These are phyloP conservation scores for Zoysia matrella DNA, from an alignment of 202 grass and related monocot species.

Conservation along the genomic window DNA sequence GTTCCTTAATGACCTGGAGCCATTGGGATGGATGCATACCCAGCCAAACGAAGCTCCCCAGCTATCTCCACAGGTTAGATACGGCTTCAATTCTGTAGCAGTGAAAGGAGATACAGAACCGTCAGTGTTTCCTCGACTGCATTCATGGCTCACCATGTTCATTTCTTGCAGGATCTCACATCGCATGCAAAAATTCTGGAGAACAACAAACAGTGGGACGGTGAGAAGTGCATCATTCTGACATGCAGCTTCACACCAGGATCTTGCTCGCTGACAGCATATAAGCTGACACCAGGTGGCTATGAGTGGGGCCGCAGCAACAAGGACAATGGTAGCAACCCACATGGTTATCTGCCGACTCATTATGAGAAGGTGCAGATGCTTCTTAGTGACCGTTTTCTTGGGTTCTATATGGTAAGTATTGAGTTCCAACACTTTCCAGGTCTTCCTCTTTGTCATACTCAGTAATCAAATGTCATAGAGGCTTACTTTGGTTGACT, in stretches of 20 bases:
- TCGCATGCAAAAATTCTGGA: constrained; percentile 81
- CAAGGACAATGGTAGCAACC: constrained; percentile 98
- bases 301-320: constrained; percentile 96
- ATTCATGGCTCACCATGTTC: constrained; percentile 20
- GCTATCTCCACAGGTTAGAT: constrained; percentile 86
- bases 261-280: constrained; percentile 94
- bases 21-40: constrained; percentile 97
- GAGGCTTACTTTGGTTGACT: not conserved
- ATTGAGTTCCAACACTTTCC: not conserved
- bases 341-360: constrained; percentile 92
- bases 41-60: constrained; percentile 98
- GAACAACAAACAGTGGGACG: constrained; percentile 98
- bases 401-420: constrained; percentile 98
- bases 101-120: not conserved
- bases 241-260: constrained; percentile 98
- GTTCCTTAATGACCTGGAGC: constrained; percentile 92
- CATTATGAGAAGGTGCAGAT: constrained; percentile 99
- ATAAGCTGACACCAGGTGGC: constrained; percentile 90
- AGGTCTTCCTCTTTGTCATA: not conserved
- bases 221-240: constrained; percentile 96
- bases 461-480: not conserved
- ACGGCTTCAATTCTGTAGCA: not conserved
- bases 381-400: constrained; percentile 96
- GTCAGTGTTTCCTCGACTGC: not conserved
- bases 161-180: constrained; percentile 78